Evolutionary conservation across 1,139 yeast genomes (phyloP), one percentile per base, ranked within the genome.

Genomic region (Blastobotrys persicus): DNA sequence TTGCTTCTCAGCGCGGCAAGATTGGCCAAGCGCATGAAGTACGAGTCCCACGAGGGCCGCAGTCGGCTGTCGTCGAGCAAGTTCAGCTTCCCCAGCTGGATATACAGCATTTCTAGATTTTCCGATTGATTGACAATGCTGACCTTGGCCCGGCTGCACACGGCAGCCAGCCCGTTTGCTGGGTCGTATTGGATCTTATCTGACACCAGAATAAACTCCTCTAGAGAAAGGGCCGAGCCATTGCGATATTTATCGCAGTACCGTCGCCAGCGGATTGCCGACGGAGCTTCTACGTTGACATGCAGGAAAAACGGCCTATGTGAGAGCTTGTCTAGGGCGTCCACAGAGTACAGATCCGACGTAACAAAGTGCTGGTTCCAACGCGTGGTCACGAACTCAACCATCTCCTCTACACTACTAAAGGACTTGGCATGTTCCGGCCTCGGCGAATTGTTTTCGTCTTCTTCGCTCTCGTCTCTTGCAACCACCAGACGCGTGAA

Each of bases 41-140:
- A 92, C 1, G 92, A 79, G 66, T 92, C 98, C 99, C 99, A 92
- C 2, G 84, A 78, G 0, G 99, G 99, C 49, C 99, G 75, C 46
- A 91, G 72, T 26, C 98, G 76, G 11, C 85, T 70, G 3, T 62
- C 63, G 59, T 86, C 82, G 19, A 73, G 55, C 34, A 88, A 65
- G 54, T 83, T 73, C 44, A 88, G 68, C 44, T 75, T 76, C 11
- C 76, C 71, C 11, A 88, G 72, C 52, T 78, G 77, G 2, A 70
- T 69, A 53, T 77, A 75, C 32, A 86, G 70, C 41, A 76, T 74
- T 45, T 73, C 73, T 16, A 79, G 66, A 4, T 77, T 69, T 12
- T 67, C 64, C 2, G 81, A 70, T 6, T 83, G 76, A 67, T 88
- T 86, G 57, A 85, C 71, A 45, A 88, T 73, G 49, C 79, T 80